Base-by-base conservation (phyloP, 169 alveolate genomes). In the Eimeria brunetti region DNA sequence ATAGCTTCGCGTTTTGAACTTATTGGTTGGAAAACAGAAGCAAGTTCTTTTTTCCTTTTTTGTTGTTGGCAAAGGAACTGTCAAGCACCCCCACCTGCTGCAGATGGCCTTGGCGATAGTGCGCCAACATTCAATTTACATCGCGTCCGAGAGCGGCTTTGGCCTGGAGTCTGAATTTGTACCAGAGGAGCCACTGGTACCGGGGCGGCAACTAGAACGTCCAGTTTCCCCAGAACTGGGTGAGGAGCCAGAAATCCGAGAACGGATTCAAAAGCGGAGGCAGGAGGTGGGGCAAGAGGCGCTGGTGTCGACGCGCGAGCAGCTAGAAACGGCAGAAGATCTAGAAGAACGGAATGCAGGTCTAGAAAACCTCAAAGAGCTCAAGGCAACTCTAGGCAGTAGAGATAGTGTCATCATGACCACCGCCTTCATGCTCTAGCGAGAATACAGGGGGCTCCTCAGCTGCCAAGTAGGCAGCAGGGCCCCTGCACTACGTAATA, bases 31-130 rank as follows among this genome's bases (percentile, higher is more conserved):
- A 16, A 73, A 14, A 73, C 18, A 9, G 2, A 30, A 11, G 11
- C 3, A 5, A 4, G 14, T 14, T 6, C 38, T 38, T 18, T 36
- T 38, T 36, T 33, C 41, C 38, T 78, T 20, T 18, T 38, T 38
- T 38, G 36, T 62, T 86, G 44, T 1, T 36, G 93, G 46, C 83
- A 41, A 62, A 86, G 93, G 93, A 38, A 86, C 93, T 38, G 93
- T 86, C 60, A 86, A 86, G 49, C 93, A 86, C 71, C 93, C 93
- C 36, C 81, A 86, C 93, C 49, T 86, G 8, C 83, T 86, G 80
- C 93, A 86, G 81, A 86, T 86, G 93, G 83, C 93, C 41, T 46
- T 86, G n/a, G 93, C 93, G 18, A 86, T 86, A 27, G 93, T 86
- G 49, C 81, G 93, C 18, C 93, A 86, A 33, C 93, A 86, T 49